Evolutionary conservation across 306 rosid species (phyloP).

Genomic region (Rubus parviflorus): DNA sequence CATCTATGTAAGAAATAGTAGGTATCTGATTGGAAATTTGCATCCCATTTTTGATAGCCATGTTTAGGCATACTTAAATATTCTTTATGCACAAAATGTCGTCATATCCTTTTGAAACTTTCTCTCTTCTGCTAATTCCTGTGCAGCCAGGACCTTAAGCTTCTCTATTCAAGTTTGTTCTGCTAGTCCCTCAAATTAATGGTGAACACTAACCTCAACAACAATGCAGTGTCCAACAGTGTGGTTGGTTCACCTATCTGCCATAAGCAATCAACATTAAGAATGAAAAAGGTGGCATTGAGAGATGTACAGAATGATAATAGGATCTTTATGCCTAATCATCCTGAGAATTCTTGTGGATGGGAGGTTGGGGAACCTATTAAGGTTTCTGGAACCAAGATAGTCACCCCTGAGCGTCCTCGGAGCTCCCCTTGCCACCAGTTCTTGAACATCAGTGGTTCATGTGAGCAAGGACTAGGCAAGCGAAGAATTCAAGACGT

Average conservation of each 20-base stretch:
- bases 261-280: conserved; percentile 33
- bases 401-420: conserved; percentile 29
- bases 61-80: background rate
- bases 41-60: background rate
- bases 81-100: background rate
- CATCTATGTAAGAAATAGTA: background rate
- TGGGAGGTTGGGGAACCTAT: background rate
- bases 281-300: conserved; percentile 36
- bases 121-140: background rate
- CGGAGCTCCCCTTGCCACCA: conserved; percentile 23
- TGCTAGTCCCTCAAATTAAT: conserved; percentile 13
- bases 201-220: conserved; percentile 22
- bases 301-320: conserved; percentile 46
- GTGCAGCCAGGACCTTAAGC: conserved; percentile 7
- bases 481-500: conserved; percentile 22
- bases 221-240: conserved; percentile 5
- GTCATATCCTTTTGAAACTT: background rate
- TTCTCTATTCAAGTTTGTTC: background rate
- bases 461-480: conserved; percentile 30
- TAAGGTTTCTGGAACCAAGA: conserved; percentile 36
- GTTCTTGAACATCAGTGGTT: conserved; percentile 23
- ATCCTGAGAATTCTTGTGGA: conserved; percentile 28
- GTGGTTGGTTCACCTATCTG: conserved; percentile 26
- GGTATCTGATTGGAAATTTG: background rate
- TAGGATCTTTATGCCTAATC: conserved; percentile 13